Evolutionary conservation across 352 stramenopile species (phyloP).

Genomic region (Thraustochytrium striatum): DNA sequence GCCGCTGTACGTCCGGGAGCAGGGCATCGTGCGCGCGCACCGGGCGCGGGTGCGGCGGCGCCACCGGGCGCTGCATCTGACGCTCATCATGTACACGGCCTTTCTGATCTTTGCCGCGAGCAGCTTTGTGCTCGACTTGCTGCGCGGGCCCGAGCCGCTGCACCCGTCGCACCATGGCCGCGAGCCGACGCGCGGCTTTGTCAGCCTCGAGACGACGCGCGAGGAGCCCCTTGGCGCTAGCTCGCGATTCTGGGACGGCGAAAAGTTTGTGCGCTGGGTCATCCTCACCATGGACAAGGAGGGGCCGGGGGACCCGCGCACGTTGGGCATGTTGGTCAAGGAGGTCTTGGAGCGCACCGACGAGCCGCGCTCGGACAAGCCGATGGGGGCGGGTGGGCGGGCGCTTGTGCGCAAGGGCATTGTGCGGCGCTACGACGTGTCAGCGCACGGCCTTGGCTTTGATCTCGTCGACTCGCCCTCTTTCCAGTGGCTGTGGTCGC

Average conservation of each 20-base stretch:
- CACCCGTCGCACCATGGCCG: neutral
- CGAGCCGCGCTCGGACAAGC: neutral
- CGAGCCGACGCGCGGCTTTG: neutral
- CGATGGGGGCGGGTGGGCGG: no score
- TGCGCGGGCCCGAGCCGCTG: neutral
- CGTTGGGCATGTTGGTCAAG: conserved; percentile 1
- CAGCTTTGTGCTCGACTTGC: neutral
- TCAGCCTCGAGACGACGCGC: no score
- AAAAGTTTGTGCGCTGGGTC: neutral
- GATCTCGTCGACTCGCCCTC: neutral
- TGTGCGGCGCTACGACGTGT: neutral
- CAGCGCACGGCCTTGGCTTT: neutral
- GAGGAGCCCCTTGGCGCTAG: no score
- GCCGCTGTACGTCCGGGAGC: neutral
- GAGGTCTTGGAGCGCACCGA: neutral
- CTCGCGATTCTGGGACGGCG: neutral
- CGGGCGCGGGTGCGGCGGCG: neutral
- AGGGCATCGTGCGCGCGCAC: conserved; percentile 6
- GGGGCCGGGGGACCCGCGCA: neutral
- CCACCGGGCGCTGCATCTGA: neutral
- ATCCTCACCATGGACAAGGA: neutral
- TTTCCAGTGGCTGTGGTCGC: neutral
- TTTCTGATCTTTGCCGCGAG: conserved; percentile 13
- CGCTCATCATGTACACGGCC: neutral
- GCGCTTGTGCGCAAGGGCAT: neutral